Conservation (phyloP, 2,329 filamentous ascomycete species). For the Tolypocladium capitatum region DNA sequence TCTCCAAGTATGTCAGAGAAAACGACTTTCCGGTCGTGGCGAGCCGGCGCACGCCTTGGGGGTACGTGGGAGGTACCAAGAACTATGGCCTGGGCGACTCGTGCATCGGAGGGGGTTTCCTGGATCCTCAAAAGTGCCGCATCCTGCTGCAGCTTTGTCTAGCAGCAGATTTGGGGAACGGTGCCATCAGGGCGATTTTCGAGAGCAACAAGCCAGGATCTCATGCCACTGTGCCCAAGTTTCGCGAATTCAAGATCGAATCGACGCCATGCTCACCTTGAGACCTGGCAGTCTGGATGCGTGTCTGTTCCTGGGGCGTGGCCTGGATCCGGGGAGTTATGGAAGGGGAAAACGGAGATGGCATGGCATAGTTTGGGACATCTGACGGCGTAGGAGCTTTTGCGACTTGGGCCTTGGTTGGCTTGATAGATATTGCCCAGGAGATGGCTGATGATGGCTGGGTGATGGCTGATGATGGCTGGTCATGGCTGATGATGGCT, state of each 20-base stretch:
- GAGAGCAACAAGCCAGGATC: slow-evolving; percentile 5
- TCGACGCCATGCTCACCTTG: neutral
- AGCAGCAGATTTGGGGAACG: slow-evolving; percentile 13
- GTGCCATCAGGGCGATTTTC: slow-evolving; percentile 15
- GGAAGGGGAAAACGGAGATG: neutral
- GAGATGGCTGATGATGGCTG: too few relatives aligned
- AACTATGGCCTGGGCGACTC: slow-evolving; percentile 13
- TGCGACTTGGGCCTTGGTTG: neutral
- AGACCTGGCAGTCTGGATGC: neutral
- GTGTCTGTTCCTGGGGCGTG: neutral
- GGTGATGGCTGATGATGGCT: too few relatives aligned
- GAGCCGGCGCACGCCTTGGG: slow-evolving; percentile 36
- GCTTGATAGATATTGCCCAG: neutral
- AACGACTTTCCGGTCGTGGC: slow-evolving; percentile 33
- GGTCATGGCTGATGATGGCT: too few relatives aligned
- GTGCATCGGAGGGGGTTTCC: slow-evolving; percentile 29
- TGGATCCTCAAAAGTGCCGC: slow-evolving; percentile 42
- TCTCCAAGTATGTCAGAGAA: slow-evolving; percentile 29
- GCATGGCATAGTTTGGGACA: neutral
- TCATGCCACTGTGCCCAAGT: neutral
- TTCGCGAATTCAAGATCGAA: neutral
- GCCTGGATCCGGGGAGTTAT: neutral
- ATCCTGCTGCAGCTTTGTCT: slow-evolving; percentile 34
- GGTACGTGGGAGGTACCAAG: slow-evolving; percentile 31
- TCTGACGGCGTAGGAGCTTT: neutral